These are phyloP conservation scores for Bipolaris gigantea DNA, from an alignment of 2,329 filamentous ascomycete species.

Conservation along the genomic window DNA sequence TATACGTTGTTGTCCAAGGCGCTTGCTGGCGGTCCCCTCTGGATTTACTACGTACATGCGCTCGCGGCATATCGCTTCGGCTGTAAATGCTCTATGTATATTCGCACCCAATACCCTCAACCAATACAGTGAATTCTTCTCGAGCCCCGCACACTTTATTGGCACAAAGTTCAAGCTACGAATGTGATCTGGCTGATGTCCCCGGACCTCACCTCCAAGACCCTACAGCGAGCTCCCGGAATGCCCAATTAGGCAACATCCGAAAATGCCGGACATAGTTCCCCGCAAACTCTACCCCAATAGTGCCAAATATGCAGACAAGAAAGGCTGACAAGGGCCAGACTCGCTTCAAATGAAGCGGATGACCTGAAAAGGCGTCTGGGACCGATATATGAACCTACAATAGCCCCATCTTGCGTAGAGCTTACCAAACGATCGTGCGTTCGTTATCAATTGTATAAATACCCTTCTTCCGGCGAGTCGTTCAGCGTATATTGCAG, in stretches of 20 bases:
- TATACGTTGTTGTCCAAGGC: neutral
- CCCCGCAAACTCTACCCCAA: constrained; percentile 22
- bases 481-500: neutral
- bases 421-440: neutral
- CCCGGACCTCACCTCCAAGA: constrained; percentile 1
- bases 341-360: constrained; percentile 5
- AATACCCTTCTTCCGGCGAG: constrained; percentile 1
- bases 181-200: constrained; percentile 1
- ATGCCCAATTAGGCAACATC: constrained; percentile 16
- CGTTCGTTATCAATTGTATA: constrained; percentile 3
- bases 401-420: constrained; percentile 7
- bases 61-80: neutral
- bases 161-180: neutral
- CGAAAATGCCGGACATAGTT: constrained; percentile 12
- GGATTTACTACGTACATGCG: neutral
- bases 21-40: neutral
- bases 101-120: neutral
- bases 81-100: neutral
- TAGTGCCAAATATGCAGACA: constrained; percentile 5
- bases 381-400: constrained; percentile 10
- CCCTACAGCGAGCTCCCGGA: constrained; percentile 11
- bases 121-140: neutral
- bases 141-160: neutral
- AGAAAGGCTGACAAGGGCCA: constrained; percentile 6
- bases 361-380: constrained; percentile 2